Evolutionary conservation across 352 stramenopile species (phyloP).

Genomic region (Globisporangium emineosum): DNA sequence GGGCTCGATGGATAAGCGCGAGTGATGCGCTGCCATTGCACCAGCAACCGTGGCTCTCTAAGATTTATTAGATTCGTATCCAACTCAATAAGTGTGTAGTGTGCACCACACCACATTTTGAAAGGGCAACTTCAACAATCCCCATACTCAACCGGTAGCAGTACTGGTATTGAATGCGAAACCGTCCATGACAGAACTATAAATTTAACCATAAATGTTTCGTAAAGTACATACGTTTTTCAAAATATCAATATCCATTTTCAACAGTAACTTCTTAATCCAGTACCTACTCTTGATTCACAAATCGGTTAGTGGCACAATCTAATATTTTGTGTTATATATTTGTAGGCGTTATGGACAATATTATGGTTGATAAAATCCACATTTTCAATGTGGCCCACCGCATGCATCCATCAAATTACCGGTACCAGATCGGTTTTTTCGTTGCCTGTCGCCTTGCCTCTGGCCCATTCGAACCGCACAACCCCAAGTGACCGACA

Average conservation of each 20-base stretch:
- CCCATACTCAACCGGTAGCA: neutral
- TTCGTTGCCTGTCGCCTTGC: neutral
- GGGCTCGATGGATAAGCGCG: conserved; percentile 4
- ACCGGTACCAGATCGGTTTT: neutral
- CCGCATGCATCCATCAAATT: neutral
- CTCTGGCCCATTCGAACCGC: neutral
- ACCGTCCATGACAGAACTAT: no score
- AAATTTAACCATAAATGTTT: no score
- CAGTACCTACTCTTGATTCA: no score
- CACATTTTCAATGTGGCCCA: neutral
- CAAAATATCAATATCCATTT: no score
- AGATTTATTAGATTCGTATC: neutral
- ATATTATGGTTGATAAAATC: no score
- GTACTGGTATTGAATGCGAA: neutral
- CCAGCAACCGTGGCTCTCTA: no score
- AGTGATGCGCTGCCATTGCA: neutral
- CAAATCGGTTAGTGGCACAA: no score
- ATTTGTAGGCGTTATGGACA: no score
- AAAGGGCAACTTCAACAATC: conserved; percentile 5
- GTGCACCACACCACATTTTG: neutral
- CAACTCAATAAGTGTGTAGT: neutral
- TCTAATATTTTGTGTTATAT: no score
- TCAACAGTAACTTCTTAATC: no score
- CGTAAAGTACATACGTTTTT: no score
- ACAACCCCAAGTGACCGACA: neutral